phyloP scores from a whole-genome alignment of 495 filamentous ascomycete genomes.

The Xylaria nigripes region DNA sequence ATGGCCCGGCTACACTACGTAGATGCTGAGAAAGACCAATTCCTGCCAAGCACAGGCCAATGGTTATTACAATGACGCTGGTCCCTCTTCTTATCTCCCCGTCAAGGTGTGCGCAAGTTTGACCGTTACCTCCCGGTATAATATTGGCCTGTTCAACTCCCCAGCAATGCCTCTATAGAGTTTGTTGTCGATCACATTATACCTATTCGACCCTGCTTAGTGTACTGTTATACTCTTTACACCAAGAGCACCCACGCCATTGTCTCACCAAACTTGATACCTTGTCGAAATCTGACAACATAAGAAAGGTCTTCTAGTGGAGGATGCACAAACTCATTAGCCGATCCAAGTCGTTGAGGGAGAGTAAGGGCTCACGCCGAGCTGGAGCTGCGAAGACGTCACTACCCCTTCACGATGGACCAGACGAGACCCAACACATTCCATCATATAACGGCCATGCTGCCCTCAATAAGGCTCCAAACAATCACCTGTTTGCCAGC shows the following conservation, averaged over 20 bases:
- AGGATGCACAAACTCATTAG: conserved; percentile 11
- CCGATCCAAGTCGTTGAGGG: conserved; percentile 4
- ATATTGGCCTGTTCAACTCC: background rate
- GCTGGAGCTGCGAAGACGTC: conserved; percentile 23
- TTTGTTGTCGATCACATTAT: background rate
- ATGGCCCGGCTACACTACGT: background rate
- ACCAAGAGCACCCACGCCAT: background rate
- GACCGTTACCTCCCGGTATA: background rate
- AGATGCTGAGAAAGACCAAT: background rate
- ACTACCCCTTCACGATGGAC: conserved; percentile 30
- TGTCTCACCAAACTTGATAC: background rate
- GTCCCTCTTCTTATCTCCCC: background rate
- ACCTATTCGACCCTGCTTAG: background rate
- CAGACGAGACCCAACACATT: conserved; percentile 31
- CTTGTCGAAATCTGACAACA: background rate
- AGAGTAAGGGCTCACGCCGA: conserved; percentile 10
- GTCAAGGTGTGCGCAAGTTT: background rate
- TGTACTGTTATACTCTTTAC: background rate
- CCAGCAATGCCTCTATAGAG: background rate
- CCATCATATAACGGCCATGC: conserved; percentile 18
- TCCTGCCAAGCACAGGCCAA: background rate
- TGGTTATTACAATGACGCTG: background rate
- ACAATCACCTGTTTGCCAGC: conserved; percentile 29
- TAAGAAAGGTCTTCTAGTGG: background rate
- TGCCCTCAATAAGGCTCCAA: conserved; percentile 10